Base-by-base conservation (phyloP, 129 eudicot genomes). In the Flaveria brownii region DNA sequence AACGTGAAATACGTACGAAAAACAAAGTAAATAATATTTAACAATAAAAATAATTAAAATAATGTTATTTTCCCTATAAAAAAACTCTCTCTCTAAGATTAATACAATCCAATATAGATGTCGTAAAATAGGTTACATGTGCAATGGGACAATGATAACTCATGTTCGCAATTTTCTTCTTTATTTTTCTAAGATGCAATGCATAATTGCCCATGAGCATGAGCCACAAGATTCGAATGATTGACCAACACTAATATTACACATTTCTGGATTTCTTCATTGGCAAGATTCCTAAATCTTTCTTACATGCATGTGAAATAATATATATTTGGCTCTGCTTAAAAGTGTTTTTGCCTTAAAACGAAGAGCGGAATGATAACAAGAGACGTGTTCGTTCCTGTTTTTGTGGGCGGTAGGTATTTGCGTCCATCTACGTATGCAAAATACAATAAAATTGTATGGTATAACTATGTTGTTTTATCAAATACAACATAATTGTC, bases 171-270 rank as follows among this genome's bases (percentile, higher is more conserved):
- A 61, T 79, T 79, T 79, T 33, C 39, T 79, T 79, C 13, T 25
- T 9, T 59, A 28, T 33, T 43, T 56, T 49, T 61, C 63, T 20
- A 72, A 79, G 78, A 71, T 71, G 78, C 78, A 79, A 71, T 57
- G 70, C 56, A 79, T 79, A 78, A 79, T 79, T 79, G 78, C 47
- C 36, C 73, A 15, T 49, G 73, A 72, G 68, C 82, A 79, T 72
- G 78, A 79, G 73, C 45, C 78, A 78, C 82, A 72, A 59, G 77
- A 70, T 61, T 20, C 63, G 60, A 71, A 79, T 79, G 78, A 79
- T 72, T 72, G 63, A 69, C n/a, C 25, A 55, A 61, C 77, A 30
- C 36, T 25, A 78, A 62, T 72, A 16, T 6, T 63, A 33, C 50
- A 72, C 57, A 39, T 39, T 63, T 57, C 13, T 49, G 1, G 36